These are phyloP conservation scores for Trametes maxima DNA, from an alignment of 768 basidiomycete species.

Conservation along the genomic window DNA sequence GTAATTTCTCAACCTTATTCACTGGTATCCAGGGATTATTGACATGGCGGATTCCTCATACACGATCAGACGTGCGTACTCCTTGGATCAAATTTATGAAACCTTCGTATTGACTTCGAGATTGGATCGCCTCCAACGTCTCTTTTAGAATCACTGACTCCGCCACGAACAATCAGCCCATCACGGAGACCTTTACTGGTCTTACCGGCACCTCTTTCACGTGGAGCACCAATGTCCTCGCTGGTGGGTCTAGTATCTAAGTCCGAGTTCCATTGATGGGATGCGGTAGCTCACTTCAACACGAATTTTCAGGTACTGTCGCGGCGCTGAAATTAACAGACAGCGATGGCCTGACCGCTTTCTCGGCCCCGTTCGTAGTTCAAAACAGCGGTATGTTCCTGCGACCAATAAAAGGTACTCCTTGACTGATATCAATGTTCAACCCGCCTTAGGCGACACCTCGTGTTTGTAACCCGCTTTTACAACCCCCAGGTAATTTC, in stretches of 20 bases:
- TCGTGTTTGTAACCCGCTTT: no score
- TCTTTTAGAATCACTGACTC: neutral
- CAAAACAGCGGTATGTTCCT: neutral
- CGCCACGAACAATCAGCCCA: neutral
- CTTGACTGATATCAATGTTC: no score
- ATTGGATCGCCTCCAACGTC: neutral
- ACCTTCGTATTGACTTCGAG: neutral
- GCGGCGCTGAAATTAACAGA: neutral
- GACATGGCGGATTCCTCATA: no score
- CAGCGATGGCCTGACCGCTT: neutral
- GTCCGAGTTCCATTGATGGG: neutral
- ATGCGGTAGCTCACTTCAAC: neutral
- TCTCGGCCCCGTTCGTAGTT: neutral
- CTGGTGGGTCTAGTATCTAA: neutral
- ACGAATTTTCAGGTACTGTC: neutral
- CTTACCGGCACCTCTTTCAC: neutral
- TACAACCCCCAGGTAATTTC: no score
- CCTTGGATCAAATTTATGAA: neutral
- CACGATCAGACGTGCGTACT: no score
- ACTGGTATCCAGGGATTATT: no score
- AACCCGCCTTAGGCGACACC: no score
- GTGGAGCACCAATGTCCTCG: neutral
- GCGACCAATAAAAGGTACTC: neutral
- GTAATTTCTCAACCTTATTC: no score
- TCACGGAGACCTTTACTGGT: neutral